Evolutionary conservation across 768 basidiomycete genomes (phyloP), one percentile per base, ranked within the genome.

Genomic region (Xerocomus brunneocitrinus): DNA sequence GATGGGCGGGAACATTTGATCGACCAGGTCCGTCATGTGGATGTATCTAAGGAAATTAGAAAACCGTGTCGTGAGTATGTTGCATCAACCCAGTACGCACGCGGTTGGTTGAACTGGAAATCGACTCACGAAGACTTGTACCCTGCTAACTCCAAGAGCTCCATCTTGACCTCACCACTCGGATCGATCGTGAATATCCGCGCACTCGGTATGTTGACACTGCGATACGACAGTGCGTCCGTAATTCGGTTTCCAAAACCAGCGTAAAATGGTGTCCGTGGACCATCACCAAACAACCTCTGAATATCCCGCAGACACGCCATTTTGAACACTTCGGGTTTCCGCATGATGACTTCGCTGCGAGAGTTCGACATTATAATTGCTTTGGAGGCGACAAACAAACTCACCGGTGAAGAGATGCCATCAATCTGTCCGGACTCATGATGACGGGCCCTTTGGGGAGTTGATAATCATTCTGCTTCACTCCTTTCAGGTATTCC

Each of bases 251-350:
- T 99, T 6, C 97, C 97, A 67, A 99, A 99, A 2, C 97, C 97
- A 36, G 93, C 91, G 65, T 95, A 98, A 74, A 98, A 99, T 0
- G 94, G 88, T 58, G 82, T 87, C 58, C 80, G 76, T 31, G 76
- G 71, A 28, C 76, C 76, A 35, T 85, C 82, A 5, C 89, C 89
- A 64, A 98, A 99, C 6, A 98, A 69, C 22, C 93, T 78, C 59
- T 91, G 91, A 50, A 98, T 95, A 71, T 98, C 97, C 40, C 94
- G 81, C 54, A 98, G 73, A 72, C 95, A 98, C 2, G 95, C 94
- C 97, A 99, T 99, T 74, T 99, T 99, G 81, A 99, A 99, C n/a
- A 98, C 81, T 66, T 99, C 97, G 0, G 97, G 97, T 70, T 98
- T 98, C 35, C 95, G 87, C 88, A 98, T 90, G 64, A 99, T 95